phyloP scores from a whole-genome alignment of 768 basidiomycete genomes.

The Russula lepida region DNA sequence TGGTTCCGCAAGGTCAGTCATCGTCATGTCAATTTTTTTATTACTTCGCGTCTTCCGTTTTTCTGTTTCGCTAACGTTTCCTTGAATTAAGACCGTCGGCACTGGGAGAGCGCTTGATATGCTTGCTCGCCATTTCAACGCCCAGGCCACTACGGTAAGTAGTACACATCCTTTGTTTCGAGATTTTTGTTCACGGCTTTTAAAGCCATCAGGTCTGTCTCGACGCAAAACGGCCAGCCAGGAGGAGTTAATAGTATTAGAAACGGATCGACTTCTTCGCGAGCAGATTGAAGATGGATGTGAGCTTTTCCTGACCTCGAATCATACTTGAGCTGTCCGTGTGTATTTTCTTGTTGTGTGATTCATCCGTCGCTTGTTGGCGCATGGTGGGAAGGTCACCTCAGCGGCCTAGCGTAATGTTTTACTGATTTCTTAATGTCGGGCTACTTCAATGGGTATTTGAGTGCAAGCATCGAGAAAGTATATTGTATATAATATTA shows the following conservation, averaged over 20 bases:
- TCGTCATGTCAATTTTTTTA: neutral
- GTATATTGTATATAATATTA: conserved; percentile 18
- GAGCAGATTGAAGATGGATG: conserved; percentile 50
- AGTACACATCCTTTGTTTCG: conserved; percentile 19
- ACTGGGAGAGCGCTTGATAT: conserved; percentile 60
- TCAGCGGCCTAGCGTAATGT: too few relatives aligned
- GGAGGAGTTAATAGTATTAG: conserved; percentile 28
- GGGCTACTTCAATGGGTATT: neutral
- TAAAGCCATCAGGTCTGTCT: conserved; percentile 38
- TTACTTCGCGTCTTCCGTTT: neutral
- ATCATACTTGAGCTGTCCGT: neutral
- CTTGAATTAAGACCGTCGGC: conserved; percentile 36
- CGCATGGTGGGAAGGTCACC: neutral
- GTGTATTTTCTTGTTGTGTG: neutral
- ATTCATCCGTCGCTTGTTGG: neutral
- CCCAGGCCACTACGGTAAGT: conserved; percentile 22
- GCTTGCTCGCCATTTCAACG: conserved; percentile 32
- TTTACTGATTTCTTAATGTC: neutral
- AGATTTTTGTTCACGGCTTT: conserved; percentile 15
- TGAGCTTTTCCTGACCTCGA: conserved; percentile 12
- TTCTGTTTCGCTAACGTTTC: neutral
- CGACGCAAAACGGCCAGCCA: conserved; percentile 23
- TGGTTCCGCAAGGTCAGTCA: conserved; percentile 65
- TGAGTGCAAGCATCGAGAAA: neutral
- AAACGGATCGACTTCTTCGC: conserved; percentile 41